Evolutionary conservation across 106 monocot species (phyloP).

Genomic region (Allium sativum): DNA sequence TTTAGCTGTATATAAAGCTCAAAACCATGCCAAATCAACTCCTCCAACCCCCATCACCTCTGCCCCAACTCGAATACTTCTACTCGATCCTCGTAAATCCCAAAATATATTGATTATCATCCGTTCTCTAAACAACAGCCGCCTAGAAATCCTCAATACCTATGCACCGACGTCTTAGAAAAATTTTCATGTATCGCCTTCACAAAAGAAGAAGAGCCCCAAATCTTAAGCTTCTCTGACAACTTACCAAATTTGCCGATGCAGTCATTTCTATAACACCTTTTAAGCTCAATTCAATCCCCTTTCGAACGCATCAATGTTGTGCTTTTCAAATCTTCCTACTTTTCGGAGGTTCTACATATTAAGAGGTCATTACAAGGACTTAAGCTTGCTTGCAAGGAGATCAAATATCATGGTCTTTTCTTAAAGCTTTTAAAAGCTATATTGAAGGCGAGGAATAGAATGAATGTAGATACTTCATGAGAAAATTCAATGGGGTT

Average conservation of each 20-base stretch:
- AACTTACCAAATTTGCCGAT: slow-evolving; percentile 50
- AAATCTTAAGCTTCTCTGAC: slow-evolving; percentile 36
- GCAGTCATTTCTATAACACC: slow-evolving; percentile 73
- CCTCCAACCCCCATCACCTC: background rate
- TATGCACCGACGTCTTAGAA: slow-evolving; percentile 55
- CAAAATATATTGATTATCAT: slow-evolving; percentile 82
- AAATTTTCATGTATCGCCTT: slow-evolving; percentile 47
- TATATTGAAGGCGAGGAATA: slow-evolving; percentile 70
- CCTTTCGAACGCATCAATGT: slow-evolving; percentile 59
- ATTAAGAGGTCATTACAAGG: slow-evolving; percentile 31
- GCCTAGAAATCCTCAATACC: slow-evolving; percentile 53
- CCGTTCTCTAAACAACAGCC: slow-evolving; percentile 42
- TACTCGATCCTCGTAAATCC: too few species aligned
- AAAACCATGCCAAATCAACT: slow-evolving; percentile 7
- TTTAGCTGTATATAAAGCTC: slow-evolving; percentile 38
- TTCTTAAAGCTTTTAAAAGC: too few species aligned
- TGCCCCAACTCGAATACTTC: slow-evolving; percentile 27
- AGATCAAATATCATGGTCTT: too few species aligned
- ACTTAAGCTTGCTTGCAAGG: too few species aligned
- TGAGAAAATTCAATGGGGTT: slow-evolving; percentile 85
- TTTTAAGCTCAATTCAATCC: slow-evolving; percentile 39
- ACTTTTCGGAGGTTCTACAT: slow-evolving; percentile 35
- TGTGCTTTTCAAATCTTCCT: slow-evolving; percentile 63
- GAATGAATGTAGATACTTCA: slow-evolving; percentile 87
- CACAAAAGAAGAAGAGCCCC: slow-evolving; percentile 46